Base-by-base conservation (phyloP, 192 early-diverging fungal genomes). In the Gamsiella multidivaricata region DNA sequence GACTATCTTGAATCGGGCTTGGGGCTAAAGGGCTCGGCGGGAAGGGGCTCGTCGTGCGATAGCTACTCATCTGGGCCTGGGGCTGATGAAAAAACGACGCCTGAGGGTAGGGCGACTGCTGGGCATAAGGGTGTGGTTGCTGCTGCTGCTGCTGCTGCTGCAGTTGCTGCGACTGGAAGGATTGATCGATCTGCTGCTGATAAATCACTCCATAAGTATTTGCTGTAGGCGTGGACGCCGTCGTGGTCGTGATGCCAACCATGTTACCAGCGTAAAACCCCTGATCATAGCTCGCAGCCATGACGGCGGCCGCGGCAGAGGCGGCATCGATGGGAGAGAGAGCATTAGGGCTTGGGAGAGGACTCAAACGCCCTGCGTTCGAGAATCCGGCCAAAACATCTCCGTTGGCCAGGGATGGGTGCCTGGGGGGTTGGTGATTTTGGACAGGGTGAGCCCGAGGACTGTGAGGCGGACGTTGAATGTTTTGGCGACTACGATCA, bases 51-150 rank as follows among this genome's bases (percentile, higher is more conserved):
- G 74, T 17, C 8, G 42, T 43, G 43, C 74, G 57, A 26, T 69
- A 78, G 37, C n/a, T 33, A 17, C 26, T 51, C 37, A 61, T 43
- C 15, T 60, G 33, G 57, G 39, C 51, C 25, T 72, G 63, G 25
- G 28, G 49, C 31, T 60, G 50, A 26, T 49, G 60, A 23, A 54
- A 64, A 23, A 59, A 52, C 0, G 33, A 28, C 2, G 74, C 60
- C 34, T 69, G 65, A 18, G 74, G 74, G 31, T 78, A 69, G 33
- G 74, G 74, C 15, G 74, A 57, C 32, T 63, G 65, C 18, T 68
- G 65, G 12, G 54, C 45, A 57, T 78, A 69, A 10, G 74, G 74
- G 22, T 78, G 58, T 1, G 50, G 29, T 23, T 51, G 61, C 26
- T 7, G 37, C 28, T 7, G 37, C 52, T 63, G 65, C 51, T 54